phyloP scores from a whole-genome alignment of 2,329 filamentous ascomycete species.

The Trichoderma hamatum region DNA sequence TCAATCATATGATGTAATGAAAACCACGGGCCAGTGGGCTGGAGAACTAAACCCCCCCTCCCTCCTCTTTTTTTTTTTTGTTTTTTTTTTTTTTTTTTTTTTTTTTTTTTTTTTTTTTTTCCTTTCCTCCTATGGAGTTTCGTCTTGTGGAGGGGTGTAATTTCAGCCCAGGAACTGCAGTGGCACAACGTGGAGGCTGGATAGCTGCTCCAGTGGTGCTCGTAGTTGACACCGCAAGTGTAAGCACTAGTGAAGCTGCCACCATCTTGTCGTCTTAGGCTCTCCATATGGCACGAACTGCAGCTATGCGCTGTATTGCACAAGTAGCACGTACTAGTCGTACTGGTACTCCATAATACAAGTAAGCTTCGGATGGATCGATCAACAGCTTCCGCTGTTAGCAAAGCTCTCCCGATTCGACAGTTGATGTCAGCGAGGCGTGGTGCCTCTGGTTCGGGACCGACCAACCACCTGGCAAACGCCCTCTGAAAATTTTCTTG shows the following conservation, averaged over 20 bases:
- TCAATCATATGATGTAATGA: slow-evolving; percentile 13
- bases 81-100: not conserved
- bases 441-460: slow-evolving; percentile 4
- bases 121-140: not conserved
- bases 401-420: slow-evolving; percentile 14
- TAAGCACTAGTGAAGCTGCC: slow-evolving; percentile 21
- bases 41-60: not conserved
- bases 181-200: slow-evolving; percentile 17
- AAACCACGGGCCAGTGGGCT: not conserved
- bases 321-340: not conserved
- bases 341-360: slow-evolving; percentile 12
- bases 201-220: not conserved
- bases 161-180: slow-evolving; percentile 23
- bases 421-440: not conserved
- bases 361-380: slow-evolving; percentile 14
- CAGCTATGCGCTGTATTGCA: slow-evolving; percentile 23
- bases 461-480: not conserved
- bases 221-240: slow-evolving; percentile 20
- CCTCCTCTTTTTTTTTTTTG: not conserved
- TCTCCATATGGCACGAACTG: slow-evolving; percentile 16
- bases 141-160: slow-evolving; percentile 13
- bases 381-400: slow-evolving; percentile 20
- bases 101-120: not conserved
- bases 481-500: not conserved
- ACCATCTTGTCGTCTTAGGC: slow-evolving; percentile 21